A percentile compares a stretch with the other conserved stretches of the same genome.
These are phyloP conservation scores for Tausonia pullulans DNA, from an alignment of 1,284 basidiomycete species.

Conservation along the genomic window DNA sequence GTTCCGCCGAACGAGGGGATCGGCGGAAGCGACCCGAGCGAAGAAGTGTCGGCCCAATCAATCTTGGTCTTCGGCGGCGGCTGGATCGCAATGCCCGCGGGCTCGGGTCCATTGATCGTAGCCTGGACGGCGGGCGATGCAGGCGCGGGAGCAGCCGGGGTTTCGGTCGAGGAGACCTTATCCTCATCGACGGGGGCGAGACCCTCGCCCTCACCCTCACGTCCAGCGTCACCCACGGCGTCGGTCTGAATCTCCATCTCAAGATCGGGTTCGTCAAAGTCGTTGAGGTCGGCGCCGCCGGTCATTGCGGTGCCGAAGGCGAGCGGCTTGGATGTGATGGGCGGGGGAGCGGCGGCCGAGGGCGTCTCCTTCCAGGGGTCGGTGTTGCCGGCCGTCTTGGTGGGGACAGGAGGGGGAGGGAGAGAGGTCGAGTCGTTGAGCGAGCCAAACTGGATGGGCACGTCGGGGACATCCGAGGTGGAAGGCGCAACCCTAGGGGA, in stretches of 20 bases:
- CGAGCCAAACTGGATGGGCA: too few species aligned
- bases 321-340: not conserved
- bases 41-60: slow-evolving; percentile 5
- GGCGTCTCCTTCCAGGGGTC: not conserved
- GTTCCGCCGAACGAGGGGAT: slow-evolving; percentile 7
- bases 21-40: not conserved
- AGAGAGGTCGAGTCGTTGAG: not conserved
- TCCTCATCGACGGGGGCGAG: slow-evolving; percentile 3
- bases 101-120: too few species aligned
- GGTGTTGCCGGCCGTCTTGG: not conserved
- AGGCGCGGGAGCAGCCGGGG: too few species aligned
- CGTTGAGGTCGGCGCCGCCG: not conserved
- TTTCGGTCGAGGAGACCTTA: not conserved
- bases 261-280: not conserved
- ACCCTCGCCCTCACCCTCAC: slow-evolving; percentile 7
- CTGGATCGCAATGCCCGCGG: too few species aligned
- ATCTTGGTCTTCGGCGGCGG: not conserved
- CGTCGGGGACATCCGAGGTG: not conserved
- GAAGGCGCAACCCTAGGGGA: not conserved
- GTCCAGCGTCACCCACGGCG: not conserved
- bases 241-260: not conserved
- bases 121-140: too few species aligned
- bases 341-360: not conserved
- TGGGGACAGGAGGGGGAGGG: not conserved
- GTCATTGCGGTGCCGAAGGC: not conserved